Base-by-base conservation (phyloP, 2,329 filamentous ascomycete species). In the Albophoma yamanashiensis region DNA sequence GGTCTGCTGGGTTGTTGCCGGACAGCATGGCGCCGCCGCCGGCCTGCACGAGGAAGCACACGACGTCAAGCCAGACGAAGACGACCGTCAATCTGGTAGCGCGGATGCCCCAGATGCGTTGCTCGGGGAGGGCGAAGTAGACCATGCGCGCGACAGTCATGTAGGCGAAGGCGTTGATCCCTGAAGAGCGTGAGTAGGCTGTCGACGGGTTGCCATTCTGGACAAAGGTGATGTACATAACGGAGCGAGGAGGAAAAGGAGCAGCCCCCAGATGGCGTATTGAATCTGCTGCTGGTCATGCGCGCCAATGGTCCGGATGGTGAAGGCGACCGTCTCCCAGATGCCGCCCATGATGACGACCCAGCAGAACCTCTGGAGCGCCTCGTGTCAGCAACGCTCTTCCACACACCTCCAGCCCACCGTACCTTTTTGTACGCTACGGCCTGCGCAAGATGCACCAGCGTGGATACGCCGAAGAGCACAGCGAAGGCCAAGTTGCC, bases 41-140 rank as follows among this genome's bases (percentile, higher is more conserved):
- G 17, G 68, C 71, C 64, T 82, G 78, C 38, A 79, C 68, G 20
- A 81, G 59, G 66, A 82, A 81, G 17, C 75, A 76, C 40, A 76
- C 43, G n/a, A 81, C 64, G 62, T 81, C 78, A 40, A 79, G 69
- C 68, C 74, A 75, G 11, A 82, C 77, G 56, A 82, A 81, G 43
- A 76, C 66, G 50, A 74, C 73, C 17, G 77, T 75, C 60, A 82
- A 71, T 22, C 69, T 69, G 34, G 68, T 66, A 22, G 73, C 70
- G 38, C 68, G 71, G 55, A 75, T 64, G 12, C 72, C 69, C 42
- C 73, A 66, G 25, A 77, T 69, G 36, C 67, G 70, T 63, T 72
- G 71, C 12, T 73, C 69, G 1, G 75, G 75, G 31, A 76, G 67
- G 60, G 69, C 70, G 60, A 71, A 74, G 64, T 73, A 71, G 6